These are phyloP conservation scores for Apiospora kogelbergensis DNA, from an alignment of 2,329 filamentous ascomycete genomes.

Conservation along the genomic window DNA sequence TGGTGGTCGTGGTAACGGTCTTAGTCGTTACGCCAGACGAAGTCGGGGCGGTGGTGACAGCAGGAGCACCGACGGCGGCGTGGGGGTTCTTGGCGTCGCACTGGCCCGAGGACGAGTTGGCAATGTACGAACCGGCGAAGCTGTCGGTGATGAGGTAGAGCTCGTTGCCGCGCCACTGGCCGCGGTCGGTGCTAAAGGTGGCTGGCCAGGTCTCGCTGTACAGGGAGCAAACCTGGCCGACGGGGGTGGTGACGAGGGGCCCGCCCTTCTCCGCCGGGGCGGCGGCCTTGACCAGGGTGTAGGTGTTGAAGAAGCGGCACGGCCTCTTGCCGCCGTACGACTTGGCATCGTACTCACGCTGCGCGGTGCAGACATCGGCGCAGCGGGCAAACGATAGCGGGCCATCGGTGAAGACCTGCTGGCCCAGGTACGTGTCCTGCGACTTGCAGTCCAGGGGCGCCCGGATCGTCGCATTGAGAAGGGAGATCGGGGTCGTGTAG, in stretches of 20 bases:
- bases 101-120: background rate
- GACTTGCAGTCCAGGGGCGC: background rate
- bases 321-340: background rate
- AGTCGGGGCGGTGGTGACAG: background rate
- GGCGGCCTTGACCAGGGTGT: background rate
- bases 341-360: background rate
- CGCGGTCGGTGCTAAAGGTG: conserved; percentile 25
- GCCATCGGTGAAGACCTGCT: background rate
- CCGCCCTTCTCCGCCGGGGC: background rate
- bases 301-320: conserved; percentile 10
- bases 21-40: background rate
- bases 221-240: background rate
- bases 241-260: background rate
- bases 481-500: background rate
- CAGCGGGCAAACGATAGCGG: background rate
- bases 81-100: background rate
- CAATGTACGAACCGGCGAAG: conserved; percentile 18
- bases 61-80: background rate
- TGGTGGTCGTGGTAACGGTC: background rate
- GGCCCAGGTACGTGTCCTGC: background rate
- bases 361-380: background rate
- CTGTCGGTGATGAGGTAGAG: conserved; percentile 19
- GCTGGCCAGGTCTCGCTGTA: conserved; percentile 33
- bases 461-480: background rate
- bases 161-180: conserved; percentile 21